Base-by-base conservation (phyloP, 768 basidiomycete genomes). In the Hygrocybe coccinea region DNA sequence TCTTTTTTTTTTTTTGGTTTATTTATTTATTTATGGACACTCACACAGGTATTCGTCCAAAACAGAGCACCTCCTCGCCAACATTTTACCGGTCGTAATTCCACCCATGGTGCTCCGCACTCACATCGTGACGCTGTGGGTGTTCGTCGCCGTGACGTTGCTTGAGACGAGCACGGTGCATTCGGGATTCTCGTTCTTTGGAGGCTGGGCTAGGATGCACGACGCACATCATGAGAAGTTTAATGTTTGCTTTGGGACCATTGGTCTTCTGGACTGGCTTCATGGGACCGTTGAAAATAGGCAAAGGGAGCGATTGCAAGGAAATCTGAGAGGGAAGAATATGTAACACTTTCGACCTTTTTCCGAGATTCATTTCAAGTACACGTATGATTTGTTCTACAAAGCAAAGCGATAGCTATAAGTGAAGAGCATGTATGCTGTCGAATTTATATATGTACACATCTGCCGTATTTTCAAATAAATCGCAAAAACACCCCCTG, bases 161-260 rank as follows among this genome's bases (percentile, higher is more conserved):
- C 35, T 63, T 14, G 63, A 67, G 54, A 67, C 67, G n/a, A 52
- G 65, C 0, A 67, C 64, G 3, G 67, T 70, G 35, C 68, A 69
- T 55, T 64, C 62, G 1, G 69, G 69, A 19, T 67, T 64, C 45
- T 64, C 68, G 45, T 69, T 68, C 58, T 64, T 65, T 22, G 61
- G 47, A 2, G 62, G 63, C 2, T 55, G 56, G 22, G 67, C 67
- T 22, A 59, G 52, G 45, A 62, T 48, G 22, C 68, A 68, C 57
- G 68, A 69, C 59, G 46, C 59, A 38, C 68, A 69, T 50, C 68
- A 69, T 52, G 67, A 69, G 52, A 60, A 48, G n/a, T 69, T 67
- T 25, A 41, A 58, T 54, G 62, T 67, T 1, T 60, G 64, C 52
- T 69, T 67, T 49, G 68, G 68, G 33, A 60, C 59, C 3, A 33